Base-by-base conservation (phyloP, 768 basidiomycete genomes). In the Sporobolomyces phaffii region DNA sequence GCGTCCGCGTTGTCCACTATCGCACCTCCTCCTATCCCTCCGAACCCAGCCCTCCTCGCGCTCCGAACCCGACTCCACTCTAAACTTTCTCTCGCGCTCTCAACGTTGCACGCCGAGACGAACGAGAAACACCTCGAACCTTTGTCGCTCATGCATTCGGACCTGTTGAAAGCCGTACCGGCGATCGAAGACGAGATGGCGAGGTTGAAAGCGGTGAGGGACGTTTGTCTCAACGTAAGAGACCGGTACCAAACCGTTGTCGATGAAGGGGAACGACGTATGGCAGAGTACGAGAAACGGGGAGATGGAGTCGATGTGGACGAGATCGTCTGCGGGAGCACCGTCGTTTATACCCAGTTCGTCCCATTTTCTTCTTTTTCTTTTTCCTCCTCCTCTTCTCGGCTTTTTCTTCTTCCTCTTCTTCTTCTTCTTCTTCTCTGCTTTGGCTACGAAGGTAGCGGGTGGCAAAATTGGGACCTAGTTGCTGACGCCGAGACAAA, bases 101-200 rank as follows among this genome's bases (percentile, higher is more conserved):
- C 72, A 5, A 61, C 68, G 5, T 73, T 79, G 20, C 88, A 75
- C 78, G 81, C 59, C 78, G 43, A 38, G 18, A 26, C 40, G 1
- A 49, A 57, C 5, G 84, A 64, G 87, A 90, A 76, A 81, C 84
- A 57, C 87, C 90, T 76, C 83, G 87, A 47, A 8, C 77, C 78
- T 50, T 81, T 96, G 61, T 85, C 87, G 47, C 84, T 87, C 48
- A 85, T 92, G 70, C 88, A 90, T 74, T 78, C 84, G 44, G 91
- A 97, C 80, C 84, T 98, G 71, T 83, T 88, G 51, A 83, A 87
- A 64, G 96, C 93, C 5, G 88, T 88, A 77, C 92, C 94, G 48
- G 94, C 94, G 14, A 89, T 99, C 69, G 84, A 86, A 58, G 96
- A 99, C 79, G 96, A 99, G 80, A 94, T 91, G 89, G 89, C 86